phyloP scores from a whole-genome alignment of 2,329 filamentous ascomycete genomes.

The Pestalotiopsis sp. region DNA sequence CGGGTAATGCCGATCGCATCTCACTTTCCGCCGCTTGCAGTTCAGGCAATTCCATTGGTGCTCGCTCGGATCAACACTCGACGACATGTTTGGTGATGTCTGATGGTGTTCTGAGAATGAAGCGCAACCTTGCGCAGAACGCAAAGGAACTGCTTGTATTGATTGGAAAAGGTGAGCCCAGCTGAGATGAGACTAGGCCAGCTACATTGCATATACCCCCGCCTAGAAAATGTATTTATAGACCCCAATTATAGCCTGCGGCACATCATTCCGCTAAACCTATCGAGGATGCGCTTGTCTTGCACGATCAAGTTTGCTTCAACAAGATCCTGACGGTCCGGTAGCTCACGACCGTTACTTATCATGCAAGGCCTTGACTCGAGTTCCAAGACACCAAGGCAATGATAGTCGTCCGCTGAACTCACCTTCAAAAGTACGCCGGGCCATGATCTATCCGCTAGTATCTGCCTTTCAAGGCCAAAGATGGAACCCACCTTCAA shows the following conservation, averaged over 20 bases:
- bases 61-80: neutral
- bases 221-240: neutral
- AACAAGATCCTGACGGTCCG: too few species aligned
- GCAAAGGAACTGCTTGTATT: neutral
- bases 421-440: too few species aligned
- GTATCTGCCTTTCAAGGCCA: too few species aligned
- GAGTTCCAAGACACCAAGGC: too few species aligned
- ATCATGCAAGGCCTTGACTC: too few species aligned
- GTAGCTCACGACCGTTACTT: too few species aligned
- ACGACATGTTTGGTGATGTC: neutral
- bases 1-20: neutral
- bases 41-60: neutral
- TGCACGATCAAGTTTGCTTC: neutral
- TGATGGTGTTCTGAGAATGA: neutral
- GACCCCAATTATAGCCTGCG: neutral
- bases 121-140: neutral
- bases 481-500: too few species aligned
- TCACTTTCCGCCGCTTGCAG: neutral
- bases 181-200: neutral
- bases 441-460: too few species aligned
- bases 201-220: neutral
- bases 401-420: too few species aligned
- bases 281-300: neutral
- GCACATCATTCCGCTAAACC: neutral
- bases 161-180: neutral